Evolutionary conservation across 2,329 filamentous ascomycete genomes (phyloP).

Genomic region (Chaetothyriales sp.): DNA sequence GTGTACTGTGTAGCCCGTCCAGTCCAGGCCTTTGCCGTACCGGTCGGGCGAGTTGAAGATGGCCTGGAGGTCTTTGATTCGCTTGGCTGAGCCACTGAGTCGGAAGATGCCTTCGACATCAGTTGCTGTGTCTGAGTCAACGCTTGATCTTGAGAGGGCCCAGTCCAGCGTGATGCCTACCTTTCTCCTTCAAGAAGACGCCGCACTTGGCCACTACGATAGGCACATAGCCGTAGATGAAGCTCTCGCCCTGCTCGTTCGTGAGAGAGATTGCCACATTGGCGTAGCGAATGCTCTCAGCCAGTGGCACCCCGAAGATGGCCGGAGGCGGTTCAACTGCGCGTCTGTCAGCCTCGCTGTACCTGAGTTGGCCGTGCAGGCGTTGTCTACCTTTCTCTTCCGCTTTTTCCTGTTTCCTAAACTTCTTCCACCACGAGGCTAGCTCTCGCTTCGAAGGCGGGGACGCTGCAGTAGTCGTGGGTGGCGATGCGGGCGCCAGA

Average conservation of each 20-base stretch:
- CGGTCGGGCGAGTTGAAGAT: constrained; percentile 89
- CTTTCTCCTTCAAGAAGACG: constrained; percentile 94
- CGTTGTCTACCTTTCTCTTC: constrained; percentile 45
- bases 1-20: constrained; percentile 95
- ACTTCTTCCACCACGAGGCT: constrained; percentile 94
- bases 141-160: constrained; percentile 1
- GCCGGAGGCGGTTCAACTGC: constrained; percentile 31
- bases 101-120: constrained; percentile 94
- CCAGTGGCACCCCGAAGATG: constrained; percentile 88
- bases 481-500: constrained; percentile 18
- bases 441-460: constrained; percentile 77
- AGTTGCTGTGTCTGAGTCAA: constrained; percentile 51
- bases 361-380: background rate
- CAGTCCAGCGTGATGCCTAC: constrained; percentile 38
- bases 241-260: constrained; percentile 83
- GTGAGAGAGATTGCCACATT: constrained; percentile 96
- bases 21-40: constrained; percentile 92
- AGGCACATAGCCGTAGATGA: constrained; percentile 96
- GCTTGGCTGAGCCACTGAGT: constrained; percentile 87
- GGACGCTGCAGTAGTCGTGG: constrained; percentile 44
- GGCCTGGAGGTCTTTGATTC: constrained; percentile 89
- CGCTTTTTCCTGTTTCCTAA: constrained; percentile 58
- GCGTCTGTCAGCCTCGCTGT: constrained; percentile 6
- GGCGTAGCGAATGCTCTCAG: constrained; percentile 89
- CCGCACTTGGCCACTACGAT: constrained; percentile 98